Percentiles rank a stretch among this genome's conserved stretches.
These are phyloP conservation scores for Xerocomellus dryophilus DNA, from an alignment of 768 basidiomycete species.

Conservation along the genomic window DNA sequence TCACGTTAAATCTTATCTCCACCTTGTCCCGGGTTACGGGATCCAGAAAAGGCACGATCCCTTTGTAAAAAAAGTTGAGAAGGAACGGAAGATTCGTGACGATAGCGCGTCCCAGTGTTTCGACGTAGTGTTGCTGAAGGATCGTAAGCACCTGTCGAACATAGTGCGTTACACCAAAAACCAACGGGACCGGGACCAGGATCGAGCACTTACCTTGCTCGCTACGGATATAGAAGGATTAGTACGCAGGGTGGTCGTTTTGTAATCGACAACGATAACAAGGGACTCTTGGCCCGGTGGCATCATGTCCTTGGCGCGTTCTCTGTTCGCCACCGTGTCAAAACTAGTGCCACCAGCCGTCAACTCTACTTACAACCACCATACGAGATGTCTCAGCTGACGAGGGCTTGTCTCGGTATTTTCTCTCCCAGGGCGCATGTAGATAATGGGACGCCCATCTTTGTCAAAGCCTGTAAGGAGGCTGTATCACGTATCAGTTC, in stretches of 20 bases:
- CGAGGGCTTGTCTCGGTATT: slow-evolving; percentile 76
- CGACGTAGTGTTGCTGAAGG: slow-evolving; percentile 85
- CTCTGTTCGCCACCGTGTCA: slow-evolving; percentile 42
- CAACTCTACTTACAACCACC: slow-evolving; percentile 63
- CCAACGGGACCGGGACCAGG: background rate
- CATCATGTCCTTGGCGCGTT: slow-evolving; percentile 88
- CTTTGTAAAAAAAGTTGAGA: slow-evolving; percentile 76
- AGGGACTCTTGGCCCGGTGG: slow-evolving; percentile 80
- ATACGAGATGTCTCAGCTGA: slow-evolving; percentile 83
- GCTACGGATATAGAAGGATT: slow-evolving; percentile 83
- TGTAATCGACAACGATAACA: slow-evolving; percentile 84
- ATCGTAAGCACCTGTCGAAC: slow-evolving; percentile 62
- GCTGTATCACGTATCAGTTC: slow-evolving; percentile 35
- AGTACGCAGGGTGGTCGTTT: slow-evolving; percentile 72
- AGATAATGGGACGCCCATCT: slow-evolving; percentile 83
- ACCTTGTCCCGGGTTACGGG: slow-evolving; percentile 89
- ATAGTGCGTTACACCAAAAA: background rate
- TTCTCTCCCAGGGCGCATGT: slow-evolving; percentile 85
- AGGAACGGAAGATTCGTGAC: slow-evolving; percentile 79
- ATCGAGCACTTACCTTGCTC: slow-evolving; percentile 50
- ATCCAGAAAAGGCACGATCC: slow-evolving; percentile 82
- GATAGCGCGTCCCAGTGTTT: slow-evolving; percentile 80
- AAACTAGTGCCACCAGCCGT: background rate
- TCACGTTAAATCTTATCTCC: background rate
- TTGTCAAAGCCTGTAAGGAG: slow-evolving; percentile 82